A percentile compares a stretch with the other conserved stretches of the same genome.
Evolutionary conservation across 768 basidiomycete genomes (phyloP).

Genomic region (Russula compacta): DNA sequence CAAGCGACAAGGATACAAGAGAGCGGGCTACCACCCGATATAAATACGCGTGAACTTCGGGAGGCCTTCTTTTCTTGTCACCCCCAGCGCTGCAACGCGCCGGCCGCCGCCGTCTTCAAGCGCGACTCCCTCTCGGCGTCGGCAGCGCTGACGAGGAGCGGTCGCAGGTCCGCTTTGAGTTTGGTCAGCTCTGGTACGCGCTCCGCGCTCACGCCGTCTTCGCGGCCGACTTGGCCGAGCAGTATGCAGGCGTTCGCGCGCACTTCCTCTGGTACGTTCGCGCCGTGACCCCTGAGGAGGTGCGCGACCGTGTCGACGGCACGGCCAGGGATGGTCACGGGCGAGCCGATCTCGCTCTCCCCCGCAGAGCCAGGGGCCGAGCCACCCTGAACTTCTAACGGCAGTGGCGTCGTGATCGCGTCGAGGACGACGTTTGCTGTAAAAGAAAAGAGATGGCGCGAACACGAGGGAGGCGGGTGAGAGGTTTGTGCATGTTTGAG

Average conservation of each 20-base stretch:
- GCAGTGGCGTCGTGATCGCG: slow-evolving; percentile 45
- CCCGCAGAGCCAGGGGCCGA: slow-evolving; percentile 30
- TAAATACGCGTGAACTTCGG: neutral
- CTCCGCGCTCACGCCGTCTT: slow-evolving; percentile 38
- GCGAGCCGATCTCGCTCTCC: slow-evolving; percentile 38
- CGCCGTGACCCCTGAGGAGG: slow-evolving; percentile 43
- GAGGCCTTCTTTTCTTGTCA: neutral
- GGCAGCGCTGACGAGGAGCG: slow-evolving; percentile 43
- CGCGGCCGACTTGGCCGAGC: slow-evolving; percentile 52
- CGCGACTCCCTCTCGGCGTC: slow-evolving; percentile 28
- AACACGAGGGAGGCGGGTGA: neutral
- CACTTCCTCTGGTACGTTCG: slow-evolving; percentile 61
- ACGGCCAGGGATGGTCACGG: slow-evolving; percentile 43
- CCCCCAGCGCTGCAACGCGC: slow-evolving; percentile 26
- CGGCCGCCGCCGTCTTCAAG: slow-evolving; percentile 35
- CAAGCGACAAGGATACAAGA: slow-evolving; percentile 14
- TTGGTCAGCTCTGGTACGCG: slow-evolving; percentile 29
- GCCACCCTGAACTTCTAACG: slow-evolving; percentile 29
- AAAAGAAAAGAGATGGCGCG: slow-evolving; percentile 1
- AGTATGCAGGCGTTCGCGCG: slow-evolving; percentile 69
- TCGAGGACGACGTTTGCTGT: slow-evolving; percentile 55
- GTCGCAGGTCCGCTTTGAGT: slow-evolving; percentile 42
- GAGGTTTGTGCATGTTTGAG: neutral
- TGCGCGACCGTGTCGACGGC: slow-evolving; percentile 61
- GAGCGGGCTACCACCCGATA: neutral